Evolutionary conservation across 1,284 basidiomycete species (phyloP).

Genomic region (Puccinia triticina): DNA sequence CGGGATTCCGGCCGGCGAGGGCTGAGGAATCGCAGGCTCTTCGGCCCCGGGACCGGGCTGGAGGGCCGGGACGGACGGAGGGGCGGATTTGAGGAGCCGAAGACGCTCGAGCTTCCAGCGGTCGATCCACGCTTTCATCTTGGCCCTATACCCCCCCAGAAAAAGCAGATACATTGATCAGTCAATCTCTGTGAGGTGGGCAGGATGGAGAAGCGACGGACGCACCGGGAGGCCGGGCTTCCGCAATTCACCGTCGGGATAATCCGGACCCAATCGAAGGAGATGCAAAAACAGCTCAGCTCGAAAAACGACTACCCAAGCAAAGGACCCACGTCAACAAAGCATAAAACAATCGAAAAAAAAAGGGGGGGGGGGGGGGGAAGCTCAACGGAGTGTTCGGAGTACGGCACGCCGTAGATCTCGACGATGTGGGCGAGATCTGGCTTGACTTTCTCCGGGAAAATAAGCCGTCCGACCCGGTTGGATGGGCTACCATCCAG

Average conservation of each 20-base stretch:
- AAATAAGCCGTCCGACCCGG: not conserved
- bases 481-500: too few species aligned
- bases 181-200: too few species aligned
- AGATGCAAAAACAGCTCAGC: conserved; percentile 48
- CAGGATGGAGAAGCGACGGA: too few species aligned
- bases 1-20: too few species aligned
- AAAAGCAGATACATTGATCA: too few species aligned
- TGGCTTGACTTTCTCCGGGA: not conserved
- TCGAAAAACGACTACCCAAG: conserved; percentile 45
- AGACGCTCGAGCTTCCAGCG: conserved; percentile 34
- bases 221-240: conserved; percentile 36
- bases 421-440: not conserved
- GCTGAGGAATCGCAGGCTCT: too few species aligned
- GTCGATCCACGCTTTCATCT: conserved; percentile 44
- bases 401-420: conserved; percentile 44
- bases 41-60: too few species aligned
- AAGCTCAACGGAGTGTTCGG: conserved; percentile 44
- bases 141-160: conserved; percentile 3
- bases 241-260: conserved; percentile 47
- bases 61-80: not conserved
- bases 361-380: not conserved
- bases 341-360: too few species aligned
- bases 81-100: not conserved
- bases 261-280: conserved; percentile 43
- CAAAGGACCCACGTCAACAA: too few species aligned